Conservation (phyloP, 169 alveolate species). For the Eimeria brunetti region DNA sequence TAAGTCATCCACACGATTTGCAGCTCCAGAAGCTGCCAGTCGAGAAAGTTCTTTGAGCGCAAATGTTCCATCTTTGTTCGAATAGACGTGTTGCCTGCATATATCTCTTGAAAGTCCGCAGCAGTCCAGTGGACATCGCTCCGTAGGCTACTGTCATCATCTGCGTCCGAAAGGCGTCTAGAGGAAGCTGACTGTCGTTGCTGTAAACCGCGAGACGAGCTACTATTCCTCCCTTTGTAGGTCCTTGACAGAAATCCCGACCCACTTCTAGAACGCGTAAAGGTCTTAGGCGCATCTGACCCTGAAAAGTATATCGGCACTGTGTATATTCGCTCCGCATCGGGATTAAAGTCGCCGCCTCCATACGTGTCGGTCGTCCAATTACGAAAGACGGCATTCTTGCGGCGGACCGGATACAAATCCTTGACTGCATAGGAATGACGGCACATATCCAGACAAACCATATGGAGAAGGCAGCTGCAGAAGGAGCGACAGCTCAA, state of each 20-base stretch:
- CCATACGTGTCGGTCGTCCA: slow-evolving; percentile 27
- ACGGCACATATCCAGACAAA: neutral
- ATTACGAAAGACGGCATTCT: slow-evolving; percentile 20
- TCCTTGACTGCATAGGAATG: slow-evolving; percentile 9
- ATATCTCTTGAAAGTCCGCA: slow-evolving; percentile 49
- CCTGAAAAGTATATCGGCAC: slow-evolving; percentile 65
- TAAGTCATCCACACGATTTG: slow-evolving; percentile 58
- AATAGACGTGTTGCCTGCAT: slow-evolving; percentile 41
- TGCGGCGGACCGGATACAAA: slow-evolving; percentile 61
- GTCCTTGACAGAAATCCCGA: neutral
- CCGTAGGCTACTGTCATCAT: neutral
- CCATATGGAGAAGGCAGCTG: neutral
- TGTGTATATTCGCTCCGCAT: slow-evolving; percentile 49
- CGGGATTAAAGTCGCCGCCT: slow-evolving; percentile 7
- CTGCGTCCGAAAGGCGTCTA: neutral
- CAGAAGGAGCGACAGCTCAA: neutral
- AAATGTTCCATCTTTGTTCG: slow-evolving; percentile 20
- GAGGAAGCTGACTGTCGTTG: neutral
- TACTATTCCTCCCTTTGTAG: neutral
- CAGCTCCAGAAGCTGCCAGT: slow-evolving; percentile 43
- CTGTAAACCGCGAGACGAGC: neutral
- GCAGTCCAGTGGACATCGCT: slow-evolving; percentile 58
- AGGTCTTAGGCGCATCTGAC: slow-evolving; percentile 2
- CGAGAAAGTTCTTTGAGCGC: slow-evolving; percentile 34
- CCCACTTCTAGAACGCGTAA: too few relatives aligned